Evolutionary conservation across 2,329 filamentous ascomycete genomes (phyloP), one percentile per base, ranked within the genome.

Genomic region (Fusarium buharicum): DNA sequence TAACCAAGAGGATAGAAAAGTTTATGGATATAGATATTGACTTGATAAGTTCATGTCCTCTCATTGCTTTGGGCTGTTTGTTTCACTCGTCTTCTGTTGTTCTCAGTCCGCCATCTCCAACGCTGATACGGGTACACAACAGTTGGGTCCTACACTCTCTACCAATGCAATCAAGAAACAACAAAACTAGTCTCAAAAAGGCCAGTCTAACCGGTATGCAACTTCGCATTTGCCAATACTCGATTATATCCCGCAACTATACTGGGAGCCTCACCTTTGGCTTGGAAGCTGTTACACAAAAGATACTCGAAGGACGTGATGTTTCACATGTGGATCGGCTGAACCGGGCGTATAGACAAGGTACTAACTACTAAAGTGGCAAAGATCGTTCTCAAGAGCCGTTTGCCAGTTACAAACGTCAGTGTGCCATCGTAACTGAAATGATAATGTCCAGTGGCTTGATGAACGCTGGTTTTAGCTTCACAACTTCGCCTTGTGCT

Each of bases 161-260:
- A 17, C 9, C 34, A 36, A 34, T n/a, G n/a, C n/a, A n/a, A n/a
- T n/a, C 31, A 34, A 34, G 6, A 10, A 36, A 30, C 12, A 14
- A 51, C 31, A 37, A 22, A 37, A 36, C 49, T 51, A 45, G 24
- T 22, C 39, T 45, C 31, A n/a, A 45, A 30, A 2, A 11, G 14
- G 39, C 10, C 14, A 51, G 12, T n/a, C 16, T 45, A 38, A 16
- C 36, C 46, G 17, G 17, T 38, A 36, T 17, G 7, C 12, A 38
- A 38, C 12, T 10, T 38, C 11, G 12, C 34, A 9, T 22, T 36
- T 7, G 30, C 39, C 48, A 37, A 51, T 22, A 12, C 31, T 24
- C 13, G 22, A 16, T 17, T 37, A 24, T 38, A 30, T 38, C 36
- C 10, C 36, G 17, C 17, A 38, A 20, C 10, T 12, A 10, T 7